Evolutionary conservation across 169 alveolate species (phyloP).

Genomic region (Babesia divergens): DNA sequence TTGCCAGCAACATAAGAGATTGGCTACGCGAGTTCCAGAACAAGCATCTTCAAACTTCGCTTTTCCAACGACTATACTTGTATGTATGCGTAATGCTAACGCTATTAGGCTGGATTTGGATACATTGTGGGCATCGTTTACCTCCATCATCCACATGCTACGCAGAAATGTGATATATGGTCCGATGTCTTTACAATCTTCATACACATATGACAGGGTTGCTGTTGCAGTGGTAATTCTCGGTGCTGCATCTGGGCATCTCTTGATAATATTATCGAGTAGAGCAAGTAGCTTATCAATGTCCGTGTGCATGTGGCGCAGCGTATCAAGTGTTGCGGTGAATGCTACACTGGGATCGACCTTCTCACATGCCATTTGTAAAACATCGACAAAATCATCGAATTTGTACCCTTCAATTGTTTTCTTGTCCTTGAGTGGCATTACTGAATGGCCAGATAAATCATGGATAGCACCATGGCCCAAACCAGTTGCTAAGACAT

Average conservation of each 20-base stretch:
- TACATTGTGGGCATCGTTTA: conserved; percentile 22
- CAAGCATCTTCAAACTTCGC: background rate
- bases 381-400: conserved; percentile 15
- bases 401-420: background rate
- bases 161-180: conserved; percentile 1
- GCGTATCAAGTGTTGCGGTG: conserved; percentile 18
- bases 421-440: background rate
- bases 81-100: background rate
- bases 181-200: background rate
- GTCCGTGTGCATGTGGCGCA: conserved; percentile 12
- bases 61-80: background rate
- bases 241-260: conserved; percentile 15
- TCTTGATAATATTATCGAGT: conserved; percentile 1
- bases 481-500: conserved; percentile 42
- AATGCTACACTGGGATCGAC: conserved; percentile 42
- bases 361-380: conserved; percentile 12
- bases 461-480: conserved; percentile 20
- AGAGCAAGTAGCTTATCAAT: background rate
- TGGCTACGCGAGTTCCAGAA: background rate
- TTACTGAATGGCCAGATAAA: background rate
- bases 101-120: conserved; percentile 8
- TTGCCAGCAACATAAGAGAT: conserved; percentile 33
- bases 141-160: conserved; percentile 18
- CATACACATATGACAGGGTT: background rate
- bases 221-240: conserved; percentile 13